Evolutionary conservation across 768 basidiomycete species (phyloP), one percentile per base, ranked within the genome.

Genomic region (Mycena latifolia): DNA sequence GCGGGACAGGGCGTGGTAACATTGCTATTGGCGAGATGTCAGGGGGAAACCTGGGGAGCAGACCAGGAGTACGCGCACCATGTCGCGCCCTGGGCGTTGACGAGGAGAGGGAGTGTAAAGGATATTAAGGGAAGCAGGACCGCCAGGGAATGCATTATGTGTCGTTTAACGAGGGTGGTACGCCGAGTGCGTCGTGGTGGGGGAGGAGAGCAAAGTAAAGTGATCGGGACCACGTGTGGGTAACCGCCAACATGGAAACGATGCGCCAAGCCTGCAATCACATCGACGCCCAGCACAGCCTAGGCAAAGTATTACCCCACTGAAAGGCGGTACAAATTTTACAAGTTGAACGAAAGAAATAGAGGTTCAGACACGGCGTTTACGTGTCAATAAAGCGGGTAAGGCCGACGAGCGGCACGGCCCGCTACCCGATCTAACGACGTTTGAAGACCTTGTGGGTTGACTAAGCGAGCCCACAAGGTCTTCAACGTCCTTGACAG

Each of bases 1-100:
- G 76, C 64, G 22, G 84, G 80, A 70, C 86, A 87, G 9, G 77
- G 79, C 9, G 75, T 76, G 14, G 82, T 85, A 18, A 75, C 75
- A 69, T 84, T 85, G 72, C 85, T 86, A 63, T 47, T 15, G 43
- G 37, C 59, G 43, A 51, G 56, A 43, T 33, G 61, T 47, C 33
- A 35, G 33, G 47, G 46, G 57, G 12, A 31, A n/a, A 22, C 33
- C 31, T 17, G 27, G 41, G 62, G 25, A 29, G 20, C 46, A 11
- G 39, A 5, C 24, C 46, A 37, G 47, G 46, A 54, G 39, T 35
- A 25, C 24, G 39, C 33, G 14, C 52, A 69, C 68, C 68, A 70
- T 50, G 69, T 70, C n/a, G 61, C 66, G 47, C 24, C 69, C 28
- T n/a, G n/a, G n/a, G 66, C 69, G 14, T 52, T 59, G 41, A 70